Percentiles rank a stretch among this genome's conserved stretches.
Evolutionary conservation across 805 yeast species (phyloP).

Genomic region (Yarrowia sp.): DNA sequence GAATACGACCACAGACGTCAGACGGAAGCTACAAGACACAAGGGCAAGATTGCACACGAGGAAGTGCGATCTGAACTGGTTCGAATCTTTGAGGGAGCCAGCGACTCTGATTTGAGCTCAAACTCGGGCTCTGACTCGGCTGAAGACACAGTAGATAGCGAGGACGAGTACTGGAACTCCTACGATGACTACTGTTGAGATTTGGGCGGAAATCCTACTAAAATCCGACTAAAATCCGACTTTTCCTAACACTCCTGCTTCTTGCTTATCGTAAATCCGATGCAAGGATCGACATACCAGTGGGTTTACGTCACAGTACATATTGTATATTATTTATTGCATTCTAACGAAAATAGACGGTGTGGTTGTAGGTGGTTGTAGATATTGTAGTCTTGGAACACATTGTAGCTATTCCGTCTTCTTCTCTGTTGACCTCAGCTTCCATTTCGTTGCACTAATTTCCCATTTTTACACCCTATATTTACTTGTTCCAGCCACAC

Average conservation of each 20-base stretch:
- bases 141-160: conserved; percentile 13
- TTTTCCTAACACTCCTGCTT: no score
- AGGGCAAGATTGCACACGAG: conserved; percentile 12
- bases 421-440: no score
- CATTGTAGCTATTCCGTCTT: no score
- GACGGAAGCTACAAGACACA: conserved; percentile 18
- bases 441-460: background rate
- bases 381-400: background rate
- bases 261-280: conserved; percentile 5
- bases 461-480: background rate
- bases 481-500: conserved; percentile 7
- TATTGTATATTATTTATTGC: conserved; percentile 29
- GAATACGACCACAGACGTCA: conserved; percentile 36
- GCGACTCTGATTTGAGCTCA: conserved; percentile 15
- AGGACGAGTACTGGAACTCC: conserved; percentile 35
- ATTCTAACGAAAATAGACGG: background rate
- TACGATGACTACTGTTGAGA: conserved; percentile 29
- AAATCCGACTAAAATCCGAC: no score
- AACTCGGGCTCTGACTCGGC: conserved; percentile 7
- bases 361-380: background rate
- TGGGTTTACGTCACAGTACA: conserved; percentile 3
- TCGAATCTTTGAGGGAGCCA: conserved; percentile 19
- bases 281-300: conserved; percentile 6
- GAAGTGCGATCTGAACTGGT: conserved; percentile 1
- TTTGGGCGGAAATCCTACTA: no score